Evolutionary conservation across 1,284 basidiomycete species (phyloP), one percentile per base, ranked within the genome.

Genomic region (Heterobasidion parviporum): DNA sequence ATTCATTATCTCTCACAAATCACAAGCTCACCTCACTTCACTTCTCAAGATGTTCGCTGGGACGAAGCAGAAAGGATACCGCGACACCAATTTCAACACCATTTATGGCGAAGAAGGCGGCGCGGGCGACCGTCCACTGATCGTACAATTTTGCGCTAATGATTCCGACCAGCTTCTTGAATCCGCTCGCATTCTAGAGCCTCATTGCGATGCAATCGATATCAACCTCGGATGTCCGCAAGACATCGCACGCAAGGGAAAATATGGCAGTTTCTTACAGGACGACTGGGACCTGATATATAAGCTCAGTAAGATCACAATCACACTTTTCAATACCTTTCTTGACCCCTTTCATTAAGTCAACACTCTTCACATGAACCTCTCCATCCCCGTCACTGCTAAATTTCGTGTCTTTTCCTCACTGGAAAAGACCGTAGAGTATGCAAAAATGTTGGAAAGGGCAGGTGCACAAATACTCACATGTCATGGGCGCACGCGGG

Each of bases 161-260:
- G 85, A 96, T 62, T 87, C 93, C 0, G 82, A 89, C 1, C 75
- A 84, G 45, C 79, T 98, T 1, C 78, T 97, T 18, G 74, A 75
- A 1, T 85, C 92, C 8, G 93, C 94, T 0, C 80, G 80, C 63
- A 74, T 81, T 12, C 78, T 96, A 6, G 84, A 92, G 67, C 71
- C 76, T 3, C 76, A 86, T 56, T 93, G 91, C 64, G 94, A 98
- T 70, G 96, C 91, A 0, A 83, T 98, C 18, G 96, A 99, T 68
- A 80, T 98, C 69, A 98, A 99, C 70, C 78, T 99, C 34, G 94
- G 94, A 0, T 98, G 96, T 68, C 96, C 96, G 0, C 96, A 99
- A 66, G 93, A 96, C 55, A 98, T 99, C 59, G 96, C 96, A 0
- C 81, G 82, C 59, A 76, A 84, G 45, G 96, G 96, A 0, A 80